These are phyloP conservation scores for Raddia guianensis DNA, from an alignment of 176 grass and related monocot species.

Conservation along the genomic window DNA sequence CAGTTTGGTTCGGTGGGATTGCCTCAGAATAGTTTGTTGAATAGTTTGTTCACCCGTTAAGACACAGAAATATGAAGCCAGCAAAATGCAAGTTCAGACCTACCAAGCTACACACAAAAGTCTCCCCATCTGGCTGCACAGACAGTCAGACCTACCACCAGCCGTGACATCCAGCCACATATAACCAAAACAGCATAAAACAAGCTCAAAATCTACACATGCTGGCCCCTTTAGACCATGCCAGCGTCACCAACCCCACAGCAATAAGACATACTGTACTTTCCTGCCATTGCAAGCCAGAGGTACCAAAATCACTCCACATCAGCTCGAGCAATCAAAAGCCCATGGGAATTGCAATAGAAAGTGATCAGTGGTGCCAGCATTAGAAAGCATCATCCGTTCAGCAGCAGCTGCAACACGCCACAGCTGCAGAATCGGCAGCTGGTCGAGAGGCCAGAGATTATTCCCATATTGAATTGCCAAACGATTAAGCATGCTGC, in stretches of 20 bases:
- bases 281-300: constrained; percentile 28
- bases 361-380: not conserved
- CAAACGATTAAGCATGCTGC: not conserved
- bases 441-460: not conserved
- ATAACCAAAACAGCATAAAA: constrained; percentile 13
- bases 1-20: constrained; percentile 3
- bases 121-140: constrained; percentile 16
- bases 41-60: not conserved
- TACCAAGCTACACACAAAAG: not conserved
- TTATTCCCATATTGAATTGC: not conserved
- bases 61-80: not conserved
- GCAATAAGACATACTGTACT: constrained; percentile 5
- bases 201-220: constrained; percentile 8
- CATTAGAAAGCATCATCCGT: not conserved
- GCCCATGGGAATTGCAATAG: not conserved
- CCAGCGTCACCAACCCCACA: not conserved
- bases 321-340: not conserved
- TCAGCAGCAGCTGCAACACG: not conserved
- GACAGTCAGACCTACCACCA: constrained; percentile 7
- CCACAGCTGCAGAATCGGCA: not conserved
- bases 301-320: not conserved
- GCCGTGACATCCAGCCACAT: not conserved
- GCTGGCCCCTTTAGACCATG: not conserved
- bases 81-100: constrained; percentile 10
- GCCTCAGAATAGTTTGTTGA: not conserved